Percentiles rank a stretch among this genome's conserved stretches.
Conservation (phyloP, 2,329 filamentous ascomycete species). For the Delphinella strobiligena region DNA sequence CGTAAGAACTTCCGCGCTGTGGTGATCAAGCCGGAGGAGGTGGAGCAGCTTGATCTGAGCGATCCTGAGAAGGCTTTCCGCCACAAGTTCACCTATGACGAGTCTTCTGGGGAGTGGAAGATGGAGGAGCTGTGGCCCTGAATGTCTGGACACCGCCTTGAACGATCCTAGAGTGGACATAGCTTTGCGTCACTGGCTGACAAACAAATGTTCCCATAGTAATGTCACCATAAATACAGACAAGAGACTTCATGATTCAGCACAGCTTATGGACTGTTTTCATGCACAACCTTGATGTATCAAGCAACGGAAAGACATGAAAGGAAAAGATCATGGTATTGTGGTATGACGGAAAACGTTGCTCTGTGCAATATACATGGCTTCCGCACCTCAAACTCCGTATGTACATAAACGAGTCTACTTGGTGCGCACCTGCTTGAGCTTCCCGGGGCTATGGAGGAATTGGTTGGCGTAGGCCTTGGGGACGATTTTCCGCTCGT, state of each 20-base stretch:
- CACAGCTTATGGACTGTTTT: too few species aligned
- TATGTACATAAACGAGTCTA: constrained; percentile 31
- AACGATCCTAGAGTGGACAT: too few species aligned
- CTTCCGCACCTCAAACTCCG: too few species aligned
- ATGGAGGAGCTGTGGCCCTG: constrained; percentile 57
- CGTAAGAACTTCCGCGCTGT: constrained; percentile 74
- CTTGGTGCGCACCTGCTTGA: constrained; percentile 73
- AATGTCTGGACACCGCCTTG: too few species aligned
- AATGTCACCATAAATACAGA: too few species aligned
- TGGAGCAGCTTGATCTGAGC: constrained; percentile 63
- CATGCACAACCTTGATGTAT: too few species aligned
- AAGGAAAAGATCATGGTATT: neutral
- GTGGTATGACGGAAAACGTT: too few species aligned
- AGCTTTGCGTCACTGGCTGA: too few species aligned
- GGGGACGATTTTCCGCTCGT: constrained; percentile 69
- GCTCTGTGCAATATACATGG: too few species aligned
- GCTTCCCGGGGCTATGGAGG: constrained; percentile 67
- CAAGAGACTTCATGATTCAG: too few species aligned
- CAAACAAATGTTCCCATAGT: too few species aligned
- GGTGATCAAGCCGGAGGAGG: constrained; percentile 68
- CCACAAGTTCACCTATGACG: constrained; percentile 54
- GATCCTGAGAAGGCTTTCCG: constrained; percentile 51
- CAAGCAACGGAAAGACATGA: too few species aligned
- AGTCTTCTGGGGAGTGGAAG: constrained; percentile 47
- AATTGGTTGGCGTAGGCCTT: constrained; percentile 99